These are phyloP conservation scores for Sporothrix sp. DNA, from an alignment of 2,329 filamentous ascomycete species.

Conservation along the genomic window DNA sequence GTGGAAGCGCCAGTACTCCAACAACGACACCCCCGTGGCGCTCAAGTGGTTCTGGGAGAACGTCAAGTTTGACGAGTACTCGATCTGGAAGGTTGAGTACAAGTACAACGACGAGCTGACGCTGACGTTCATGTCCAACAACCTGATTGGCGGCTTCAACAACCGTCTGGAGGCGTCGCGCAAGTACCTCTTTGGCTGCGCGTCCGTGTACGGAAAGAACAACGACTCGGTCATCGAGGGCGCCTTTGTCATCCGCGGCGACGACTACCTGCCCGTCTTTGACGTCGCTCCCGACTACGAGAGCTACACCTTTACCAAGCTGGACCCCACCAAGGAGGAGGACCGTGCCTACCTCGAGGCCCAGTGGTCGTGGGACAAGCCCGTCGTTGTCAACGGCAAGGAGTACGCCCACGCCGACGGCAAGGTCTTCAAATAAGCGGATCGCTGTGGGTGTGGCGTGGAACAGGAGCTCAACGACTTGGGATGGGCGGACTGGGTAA, in stretches of 20 bases:
- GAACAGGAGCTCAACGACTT: background rate
- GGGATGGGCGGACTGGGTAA: background rate
- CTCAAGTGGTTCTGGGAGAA: conserved; percentile 99
- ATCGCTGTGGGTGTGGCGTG: background rate
- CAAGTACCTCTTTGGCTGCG: conserved; percentile 93
- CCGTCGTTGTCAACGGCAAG: conserved; percentile 73
- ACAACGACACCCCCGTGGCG: conserved; percentile 76
- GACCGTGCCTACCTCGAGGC: conserved; percentile 79
- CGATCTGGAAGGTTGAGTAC: conserved; percentile 88
- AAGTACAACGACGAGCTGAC: conserved; percentile 99
- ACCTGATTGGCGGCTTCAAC: conserved; percentile 97
- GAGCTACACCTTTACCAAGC: conserved; percentile 94
- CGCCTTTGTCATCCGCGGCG: conserved; percentile 89
- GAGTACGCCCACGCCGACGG: conserved; percentile 79
- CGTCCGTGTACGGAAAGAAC: conserved; percentile 79
- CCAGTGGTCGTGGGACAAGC: conserved; percentile 88
- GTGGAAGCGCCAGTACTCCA: conserved; percentile 98
- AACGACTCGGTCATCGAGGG: conserved; percentile 87
- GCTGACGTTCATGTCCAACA: conserved; percentile 96
- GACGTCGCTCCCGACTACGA: conserved; percentile 96
- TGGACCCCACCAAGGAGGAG: conserved; percentile 76
- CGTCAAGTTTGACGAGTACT: conserved; percentile 89
- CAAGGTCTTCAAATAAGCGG: conserved; percentile 94
- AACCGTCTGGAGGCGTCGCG: conserved; percentile 91
- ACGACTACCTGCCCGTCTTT: conserved; percentile 78